These are phyloP conservation scores for Piper betle DNA, from an alignment of 164 flowering plant genomes.

Conservation along the genomic window DNA sequence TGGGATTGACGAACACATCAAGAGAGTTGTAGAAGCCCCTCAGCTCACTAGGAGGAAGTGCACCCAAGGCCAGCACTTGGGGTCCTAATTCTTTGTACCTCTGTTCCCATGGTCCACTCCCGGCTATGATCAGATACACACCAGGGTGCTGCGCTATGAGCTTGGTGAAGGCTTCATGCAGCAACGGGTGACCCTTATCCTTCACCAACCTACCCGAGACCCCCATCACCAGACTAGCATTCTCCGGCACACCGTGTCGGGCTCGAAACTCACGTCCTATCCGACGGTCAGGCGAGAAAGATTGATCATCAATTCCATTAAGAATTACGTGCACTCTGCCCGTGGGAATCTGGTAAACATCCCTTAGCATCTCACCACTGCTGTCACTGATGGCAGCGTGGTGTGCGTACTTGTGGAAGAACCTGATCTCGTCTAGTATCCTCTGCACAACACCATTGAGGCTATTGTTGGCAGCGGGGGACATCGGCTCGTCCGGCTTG, in stretches of 20 bases:
- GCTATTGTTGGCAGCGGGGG: slow-evolving; percentile 17
- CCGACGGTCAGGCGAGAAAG: slow-evolving; percentile 17
- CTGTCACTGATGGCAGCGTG: slow-evolving; percentile 87
- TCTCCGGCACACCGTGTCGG: slow-evolving; percentile 25
- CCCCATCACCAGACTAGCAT: slow-evolving; percentile 39
- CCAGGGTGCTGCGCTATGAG: slow-evolving; percentile 15
- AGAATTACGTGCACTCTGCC: slow-evolving; percentile 48
- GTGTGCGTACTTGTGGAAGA: slow-evolving; percentile 54
- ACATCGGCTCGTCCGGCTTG: slow-evolving; percentile 2
- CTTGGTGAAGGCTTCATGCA: slow-evolving; percentile 33
- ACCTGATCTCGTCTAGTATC: slow-evolving; percentile 58
- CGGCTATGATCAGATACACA: slow-evolving; percentile 39
- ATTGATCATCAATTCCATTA: slow-evolving; percentile 42
- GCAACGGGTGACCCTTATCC: slow-evolving; percentile 60
- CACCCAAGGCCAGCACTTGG: slow-evolving; percentile 31
- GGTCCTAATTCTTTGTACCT: slow-evolving; percentile 34
- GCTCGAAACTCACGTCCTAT: slow-evolving; percentile 22
- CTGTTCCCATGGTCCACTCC: slow-evolving; percentile 47
- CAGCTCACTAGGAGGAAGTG: slow-evolving; percentile 26
- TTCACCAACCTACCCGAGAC: slow-evolving; percentile 47
- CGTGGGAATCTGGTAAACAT: slow-evolving; percentile 37
- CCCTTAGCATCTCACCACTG: slow-evolving; percentile 45
- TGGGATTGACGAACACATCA: slow-evolving; percentile 54
- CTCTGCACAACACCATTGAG: slow-evolving; percentile 31
- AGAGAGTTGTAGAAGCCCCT: slow-evolving; percentile 39